Conservation (phyloP, 164 flowering plant species). For the Tinospora cordifolia region DNA sequence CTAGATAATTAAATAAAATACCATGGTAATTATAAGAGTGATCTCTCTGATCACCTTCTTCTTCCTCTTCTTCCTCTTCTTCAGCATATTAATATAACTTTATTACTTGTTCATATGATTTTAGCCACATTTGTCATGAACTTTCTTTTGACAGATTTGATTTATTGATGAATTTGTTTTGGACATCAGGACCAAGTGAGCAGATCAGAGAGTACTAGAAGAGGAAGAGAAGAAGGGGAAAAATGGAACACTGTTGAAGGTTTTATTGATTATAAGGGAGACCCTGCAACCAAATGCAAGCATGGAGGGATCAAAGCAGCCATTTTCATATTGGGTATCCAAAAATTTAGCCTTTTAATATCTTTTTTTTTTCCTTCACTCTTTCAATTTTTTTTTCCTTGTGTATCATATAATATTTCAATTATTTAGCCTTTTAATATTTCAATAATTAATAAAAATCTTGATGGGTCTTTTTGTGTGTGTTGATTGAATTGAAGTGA, state of each 20-base stretch:
- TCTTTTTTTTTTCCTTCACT: too few relatives aligned
- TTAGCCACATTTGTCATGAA: neutral
- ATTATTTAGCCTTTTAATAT: too few relatives aligned
- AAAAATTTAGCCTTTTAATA: neutral
- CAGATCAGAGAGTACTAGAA: neutral
- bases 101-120: too few relatives aligned
- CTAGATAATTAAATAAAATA: neutral
- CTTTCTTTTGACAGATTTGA: neutral
- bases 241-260: neutral
- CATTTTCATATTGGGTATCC: slow-evolving; percentile 7
- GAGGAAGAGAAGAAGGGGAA: slow-evolving; percentile 7
- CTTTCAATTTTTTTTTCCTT: too few relatives aligned
- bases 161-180: neutral
- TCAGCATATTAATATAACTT: too few relatives aligned
- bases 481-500: slow-evolving; percentile 12
- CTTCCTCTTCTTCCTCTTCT: neutral
- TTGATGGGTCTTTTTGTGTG: too few relatives aligned
- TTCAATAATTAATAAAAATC: too few relatives aligned
- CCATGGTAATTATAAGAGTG: neutral
- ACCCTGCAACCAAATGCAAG: slow-evolving; percentile 9
- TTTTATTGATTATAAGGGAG: slow-evolving; percentile 10
- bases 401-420: too few relatives aligned
- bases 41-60: neutral
- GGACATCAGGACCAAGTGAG: slow-evolving; percentile 4
- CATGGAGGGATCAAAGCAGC: slow-evolving; percentile 14